Percentiles rank a stretch among this genome's conserved stretches.
Conservation (phyloP, 306 rosid genomes). For the Adenanthera pavonina region DNA sequence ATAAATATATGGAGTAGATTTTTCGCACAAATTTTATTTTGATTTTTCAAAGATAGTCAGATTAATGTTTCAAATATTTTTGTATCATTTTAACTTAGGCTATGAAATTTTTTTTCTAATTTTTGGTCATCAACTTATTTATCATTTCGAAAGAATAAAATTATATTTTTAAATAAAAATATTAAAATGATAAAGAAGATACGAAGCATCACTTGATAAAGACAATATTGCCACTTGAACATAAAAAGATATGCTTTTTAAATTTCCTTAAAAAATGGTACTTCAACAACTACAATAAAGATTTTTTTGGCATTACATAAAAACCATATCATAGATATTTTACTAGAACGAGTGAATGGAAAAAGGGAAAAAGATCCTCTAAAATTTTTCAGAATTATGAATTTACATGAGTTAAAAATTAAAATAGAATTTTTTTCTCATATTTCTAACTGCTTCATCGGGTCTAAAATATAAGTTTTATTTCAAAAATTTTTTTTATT, state of each 20-base stretch:
- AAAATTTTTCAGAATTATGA: too few relatives aligned
- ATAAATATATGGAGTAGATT: background rate
- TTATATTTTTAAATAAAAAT: too few relatives aligned
- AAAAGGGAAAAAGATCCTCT: too few relatives aligned
- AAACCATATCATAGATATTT: background rate
- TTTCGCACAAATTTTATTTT: background rate
- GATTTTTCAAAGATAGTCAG: background rate
- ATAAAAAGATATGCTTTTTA: background rate
- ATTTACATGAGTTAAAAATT: too few relatives aligned
- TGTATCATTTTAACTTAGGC: too few relatives aligned
- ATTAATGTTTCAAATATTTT: background rate
- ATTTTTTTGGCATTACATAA: conserved; percentile 21
- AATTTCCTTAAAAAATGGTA: background rate
- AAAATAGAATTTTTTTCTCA: too few relatives aligned
- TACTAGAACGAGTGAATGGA: conserved; percentile 6
- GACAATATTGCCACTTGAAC: background rate
- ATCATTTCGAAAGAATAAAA: too few relatives aligned
- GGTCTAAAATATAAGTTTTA: too few relatives aligned
- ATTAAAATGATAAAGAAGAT: background rate
- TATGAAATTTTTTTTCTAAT: too few relatives aligned
- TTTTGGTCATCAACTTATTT: too few relatives aligned
- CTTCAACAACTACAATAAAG: background rate
- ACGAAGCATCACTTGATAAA: background rate
- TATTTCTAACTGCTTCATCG: too few relatives aligned
- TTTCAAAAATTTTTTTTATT: too few relatives aligned